Percentiles rank a stretch among this genome's conserved stretches.
These are phyloP conservation scores for Udeniomyces megalosporus DNA, from an alignment of 768 basidiomycete species.

Conservation along the genomic window DNA sequence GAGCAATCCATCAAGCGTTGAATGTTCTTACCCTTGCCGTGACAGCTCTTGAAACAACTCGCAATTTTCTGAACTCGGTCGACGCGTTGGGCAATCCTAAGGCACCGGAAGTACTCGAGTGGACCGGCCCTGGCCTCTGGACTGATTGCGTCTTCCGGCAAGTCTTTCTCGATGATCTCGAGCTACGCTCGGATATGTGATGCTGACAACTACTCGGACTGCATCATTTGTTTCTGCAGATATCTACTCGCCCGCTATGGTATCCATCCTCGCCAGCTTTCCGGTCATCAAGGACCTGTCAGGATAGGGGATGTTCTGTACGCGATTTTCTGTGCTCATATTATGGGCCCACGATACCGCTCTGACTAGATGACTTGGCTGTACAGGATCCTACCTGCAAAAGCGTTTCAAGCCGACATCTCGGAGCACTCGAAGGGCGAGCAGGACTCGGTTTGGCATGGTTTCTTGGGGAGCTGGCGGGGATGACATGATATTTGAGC, in stretches of 20 bases:
- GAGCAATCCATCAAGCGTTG: too few species aligned
- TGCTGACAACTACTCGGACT: background rate
- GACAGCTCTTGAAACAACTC: background rate
- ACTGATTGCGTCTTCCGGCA: constrained; percentile 11
- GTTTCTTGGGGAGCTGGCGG: background rate
- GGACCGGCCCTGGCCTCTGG: constrained; percentile 5
- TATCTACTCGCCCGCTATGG: constrained; percentile 8
- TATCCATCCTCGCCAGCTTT: constrained; percentile 1
- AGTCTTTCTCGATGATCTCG: background rate
- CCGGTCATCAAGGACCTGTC: background rate
- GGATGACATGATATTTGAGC: too few species aligned
- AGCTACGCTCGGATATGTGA: background rate
- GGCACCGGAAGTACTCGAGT: background rate
- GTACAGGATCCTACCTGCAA: background rate
- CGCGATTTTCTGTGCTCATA: background rate
- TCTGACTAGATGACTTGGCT: background rate
- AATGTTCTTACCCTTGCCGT: background rate
- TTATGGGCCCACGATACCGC: background rate
- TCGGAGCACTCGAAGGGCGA: background rate
- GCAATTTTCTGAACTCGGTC: background rate
- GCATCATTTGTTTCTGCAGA: background rate
- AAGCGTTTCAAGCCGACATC: constrained; percentile 11
- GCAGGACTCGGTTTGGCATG: constrained; percentile 6
- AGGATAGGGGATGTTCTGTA: constrained; percentile 8
- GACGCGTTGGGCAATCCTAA: background rate